phyloP scores from a whole-genome alignment of 2,329 filamentous ascomycete species.

The Trichoderma semiorbis region DNA sequence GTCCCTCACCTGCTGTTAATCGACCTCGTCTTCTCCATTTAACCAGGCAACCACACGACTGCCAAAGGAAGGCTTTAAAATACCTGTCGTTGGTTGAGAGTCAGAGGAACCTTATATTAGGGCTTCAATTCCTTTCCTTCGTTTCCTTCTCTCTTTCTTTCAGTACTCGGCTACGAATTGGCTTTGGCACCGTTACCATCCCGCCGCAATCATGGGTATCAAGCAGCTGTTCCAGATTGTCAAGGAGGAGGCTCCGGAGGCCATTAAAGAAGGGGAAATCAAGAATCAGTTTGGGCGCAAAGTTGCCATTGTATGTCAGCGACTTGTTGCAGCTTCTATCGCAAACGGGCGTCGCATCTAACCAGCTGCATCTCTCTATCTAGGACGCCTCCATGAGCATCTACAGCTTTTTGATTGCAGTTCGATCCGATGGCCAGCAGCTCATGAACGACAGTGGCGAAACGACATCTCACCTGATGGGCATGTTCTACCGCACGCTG shows the following conservation, averaged over 20 bases:
- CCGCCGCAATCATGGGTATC: constrained; percentile 52
- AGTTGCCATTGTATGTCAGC: constrained; percentile 78
- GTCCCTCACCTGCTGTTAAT: neutral
- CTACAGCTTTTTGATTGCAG: constrained; percentile 97
- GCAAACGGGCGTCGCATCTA: neutral
- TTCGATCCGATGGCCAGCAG: constrained; percentile 94
- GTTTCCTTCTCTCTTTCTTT: neutral
- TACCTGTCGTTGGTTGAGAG: neutral
- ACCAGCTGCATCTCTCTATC: neutral
- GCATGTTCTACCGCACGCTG: constrained; percentile 98
- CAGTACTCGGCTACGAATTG: neutral
- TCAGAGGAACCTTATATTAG: neutral
- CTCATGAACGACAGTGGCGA: constrained; percentile 93
- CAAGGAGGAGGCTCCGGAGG: constrained; percentile 89
- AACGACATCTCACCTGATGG: constrained; percentile 97
- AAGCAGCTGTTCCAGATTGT: constrained; percentile 77
- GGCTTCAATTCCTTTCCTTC: neutral
- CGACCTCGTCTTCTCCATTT: neutral
- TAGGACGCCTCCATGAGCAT: constrained; percentile 82
- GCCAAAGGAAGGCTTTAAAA: neutral
- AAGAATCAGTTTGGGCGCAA: constrained; percentile 99
- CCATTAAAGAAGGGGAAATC: constrained; percentile 95
- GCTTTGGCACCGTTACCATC: neutral
- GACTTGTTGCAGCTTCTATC: neutral
- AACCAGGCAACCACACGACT: neutral